Base-by-base conservation (phyloP, 352 stramenopile genomes). In the Globisporangium nodosum region DNA sequence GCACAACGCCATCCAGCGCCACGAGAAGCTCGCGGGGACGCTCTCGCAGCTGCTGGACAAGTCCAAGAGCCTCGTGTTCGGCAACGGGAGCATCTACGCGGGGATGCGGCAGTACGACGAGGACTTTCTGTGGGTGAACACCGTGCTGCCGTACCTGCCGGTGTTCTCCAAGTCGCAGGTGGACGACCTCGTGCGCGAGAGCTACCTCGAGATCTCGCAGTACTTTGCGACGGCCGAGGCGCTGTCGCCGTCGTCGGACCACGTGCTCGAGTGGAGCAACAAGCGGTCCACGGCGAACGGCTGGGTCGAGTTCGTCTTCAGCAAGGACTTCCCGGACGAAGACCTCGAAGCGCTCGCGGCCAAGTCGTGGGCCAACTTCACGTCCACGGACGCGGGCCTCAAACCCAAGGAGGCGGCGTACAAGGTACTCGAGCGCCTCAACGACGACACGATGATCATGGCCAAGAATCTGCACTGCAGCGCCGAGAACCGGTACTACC, bases 201-300 rank as follows among this genome's bases (percentile, higher is more conserved):
- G 53, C 47, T 27, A 37, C 16, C 20, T 56, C 3, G 42, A 60
- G 20, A 62, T 64, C 35, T 12, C 63, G 21, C 52, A 57, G 45
- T 65, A 70, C 60, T 54, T 54, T 5, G 21, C 43, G 21, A 48
- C 64, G 20, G 40, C 46, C 8, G 37, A 21, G 31, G 2, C 31
- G 8, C 31, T 37, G 31, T 71, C 12, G 52, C 52, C 37, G 31
- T 18, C 18, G 18, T 35, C 53, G 13, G 70, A 76, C 49, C 12
- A 62, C 3, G 68, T 73, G 20, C 61, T 80, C 3, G 71, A 66
- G 13, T 80, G 71, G 71, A 39, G 20, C 4, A 66, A 76, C 60
- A 54, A 60, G 33, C 66, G 71, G 5, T 37, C 31, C 30, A n/a
- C 20, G 3, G 52, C 49, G 16, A 43, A 7, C 11, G 52, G 40